These are phyloP conservation scores for Xylaria sp. DNA, from an alignment of 2,329 filamentous ascomycete genomes.

Conservation along the genomic window DNA sequence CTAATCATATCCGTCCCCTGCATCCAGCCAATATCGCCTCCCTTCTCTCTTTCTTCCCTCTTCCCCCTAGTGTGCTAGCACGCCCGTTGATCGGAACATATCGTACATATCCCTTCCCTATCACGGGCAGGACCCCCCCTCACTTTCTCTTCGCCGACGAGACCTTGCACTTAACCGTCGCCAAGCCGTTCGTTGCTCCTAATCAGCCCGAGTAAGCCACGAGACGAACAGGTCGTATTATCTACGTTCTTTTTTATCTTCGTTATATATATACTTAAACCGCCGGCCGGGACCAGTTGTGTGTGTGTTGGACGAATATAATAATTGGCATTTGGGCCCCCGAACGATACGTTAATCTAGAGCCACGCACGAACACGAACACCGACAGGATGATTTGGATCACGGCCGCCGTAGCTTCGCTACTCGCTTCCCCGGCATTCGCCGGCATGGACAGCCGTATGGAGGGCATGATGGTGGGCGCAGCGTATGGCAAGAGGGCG, in stretches of 20 bases:
- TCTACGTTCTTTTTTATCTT: too few relatives aligned
- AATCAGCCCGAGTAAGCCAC: slow-evolving; percentile 20
- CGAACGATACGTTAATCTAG: slow-evolving; percentile 15
- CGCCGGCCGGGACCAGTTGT: slow-evolving; percentile 32
- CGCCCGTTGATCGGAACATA: slow-evolving; percentile 30
- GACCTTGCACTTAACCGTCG: slow-evolving; percentile 25
- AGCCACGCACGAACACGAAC: slow-evolving; percentile 5
- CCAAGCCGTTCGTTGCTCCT: slow-evolving; percentile 25
- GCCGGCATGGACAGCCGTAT: slow-evolving; percentile 35
- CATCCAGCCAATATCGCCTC: neutral
- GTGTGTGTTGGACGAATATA: slow-evolving; percentile 11
- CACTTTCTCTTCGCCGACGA: slow-evolving; percentile 17
- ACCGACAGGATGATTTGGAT: slow-evolving; percentile 42
- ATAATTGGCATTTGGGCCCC: slow-evolving; percentile 3
- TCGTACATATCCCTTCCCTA: slow-evolving; percentile 32
- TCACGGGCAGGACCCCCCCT: slow-evolving; percentile 39
- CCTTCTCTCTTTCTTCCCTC: slow-evolving; percentile 23
- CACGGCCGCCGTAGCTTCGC: slow-evolving; percentile 37
- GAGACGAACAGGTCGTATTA: slow-evolving; percentile 28
- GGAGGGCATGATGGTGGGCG: slow-evolving; percentile 19
- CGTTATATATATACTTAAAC: slow-evolving; percentile 30
- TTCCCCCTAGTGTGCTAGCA: slow-evolving; percentile 21
- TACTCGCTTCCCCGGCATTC: slow-evolving; percentile 41
- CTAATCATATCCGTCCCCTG: slow-evolving; percentile 6
- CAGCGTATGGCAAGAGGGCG: slow-evolving; percentile 5